Base-by-base conservation (phyloP, 2,329 filamentous ascomycete genomes). In the Ascochyta viciae-villosae region DNA sequence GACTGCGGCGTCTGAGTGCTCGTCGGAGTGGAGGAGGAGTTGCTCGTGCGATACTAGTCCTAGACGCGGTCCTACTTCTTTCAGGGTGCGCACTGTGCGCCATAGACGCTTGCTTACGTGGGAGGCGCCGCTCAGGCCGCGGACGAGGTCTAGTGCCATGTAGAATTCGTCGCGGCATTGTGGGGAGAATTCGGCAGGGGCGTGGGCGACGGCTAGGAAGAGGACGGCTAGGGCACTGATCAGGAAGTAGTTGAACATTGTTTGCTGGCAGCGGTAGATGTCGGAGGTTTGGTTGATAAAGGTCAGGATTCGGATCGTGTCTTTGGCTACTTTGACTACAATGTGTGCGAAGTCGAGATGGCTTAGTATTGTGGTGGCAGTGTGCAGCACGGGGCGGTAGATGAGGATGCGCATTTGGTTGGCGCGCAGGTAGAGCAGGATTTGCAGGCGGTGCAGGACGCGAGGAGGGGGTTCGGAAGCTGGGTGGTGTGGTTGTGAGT, bases 361-460 rank as follows among this genome's bases (percentile, higher is more conserved):
- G 54, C 89, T 85, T 77, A 89, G 86, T 66, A 97, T 97, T 66
- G 88, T 93, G 12, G 87, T 89, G 3, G 91, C 87, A 16, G 89
- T 94, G 74, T 96, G 91, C 8, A 98, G 80, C 3, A 96, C 88
- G 0, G 92, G 92, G 0, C 92, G 90, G 74, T 96, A 93, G 26
- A 97, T 90, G 72, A 92, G 87, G 54, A 93, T 95, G 5, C 93
- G 89, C 77, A 96, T 91, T 78, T 96, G 92, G 67, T 96, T 97
- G 38, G 92, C 86, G 35, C 93, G 87, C 15, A 97, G 80, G 71
- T 96, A 95, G 16, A 95, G 88, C 73, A 95, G 87, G 42, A 97
- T 88, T 57, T 90, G 89, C 12, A 96, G 80, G 5, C 93, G 87
- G 64, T 88, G 87, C 19, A 89, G 78, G 59, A 87, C 87, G 61